phyloP scores from a whole-genome alignment of 1,284 basidiomycete genomes.

The Sanghuangporus weigelae region DNA sequence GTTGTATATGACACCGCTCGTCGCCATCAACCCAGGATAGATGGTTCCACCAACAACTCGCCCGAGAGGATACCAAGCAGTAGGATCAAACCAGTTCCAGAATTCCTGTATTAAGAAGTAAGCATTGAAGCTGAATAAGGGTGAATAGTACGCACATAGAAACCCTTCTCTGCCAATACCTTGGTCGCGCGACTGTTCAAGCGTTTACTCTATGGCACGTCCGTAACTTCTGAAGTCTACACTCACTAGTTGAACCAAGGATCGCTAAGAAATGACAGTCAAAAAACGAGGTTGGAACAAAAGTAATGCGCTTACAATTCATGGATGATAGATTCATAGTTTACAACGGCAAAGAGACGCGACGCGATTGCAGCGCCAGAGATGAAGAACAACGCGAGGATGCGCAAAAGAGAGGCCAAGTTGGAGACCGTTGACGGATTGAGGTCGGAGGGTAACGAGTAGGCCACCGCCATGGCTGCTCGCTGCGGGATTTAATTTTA shows the following conservation, averaged over 20 bases:
- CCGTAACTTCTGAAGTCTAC: neutral
- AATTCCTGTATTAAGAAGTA: constrained; percentile 64
- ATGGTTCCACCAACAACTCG: constrained; percentile 98
- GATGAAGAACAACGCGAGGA: constrained; percentile 82
- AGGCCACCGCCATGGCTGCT: constrained; percentile 57
- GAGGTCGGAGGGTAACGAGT: constrained; percentile 61
- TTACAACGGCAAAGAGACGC: constrained; percentile 94
- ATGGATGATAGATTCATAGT: constrained; percentile 99
- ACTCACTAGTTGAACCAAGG: constrained; percentile 97
- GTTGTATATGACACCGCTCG: constrained; percentile 95
- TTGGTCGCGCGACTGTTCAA: constrained; percentile 76
- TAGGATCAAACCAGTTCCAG: constrained; percentile 99
- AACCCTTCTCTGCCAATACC: constrained; percentile 86
- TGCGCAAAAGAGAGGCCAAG: constrained; percentile 78
- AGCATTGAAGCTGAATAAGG: neutral
- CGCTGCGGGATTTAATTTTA: constrained; percentile 1
- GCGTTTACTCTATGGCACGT: neutral
- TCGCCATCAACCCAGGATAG: constrained; percentile 97
- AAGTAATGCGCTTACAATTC: constrained; percentile 73
- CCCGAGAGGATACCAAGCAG: constrained; percentile 98
- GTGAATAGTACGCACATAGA: constrained; percentile 60
- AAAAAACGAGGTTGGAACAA: constrained; percentile 8
- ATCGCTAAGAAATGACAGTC: constrained; percentile 50
- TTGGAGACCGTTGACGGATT: constrained; percentile 74
- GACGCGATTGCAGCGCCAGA: constrained; percentile 93